Evolutionary conservation across 176 grass and related monocot genomes (phyloP).

Genomic region (Lolium rigidum): DNA sequence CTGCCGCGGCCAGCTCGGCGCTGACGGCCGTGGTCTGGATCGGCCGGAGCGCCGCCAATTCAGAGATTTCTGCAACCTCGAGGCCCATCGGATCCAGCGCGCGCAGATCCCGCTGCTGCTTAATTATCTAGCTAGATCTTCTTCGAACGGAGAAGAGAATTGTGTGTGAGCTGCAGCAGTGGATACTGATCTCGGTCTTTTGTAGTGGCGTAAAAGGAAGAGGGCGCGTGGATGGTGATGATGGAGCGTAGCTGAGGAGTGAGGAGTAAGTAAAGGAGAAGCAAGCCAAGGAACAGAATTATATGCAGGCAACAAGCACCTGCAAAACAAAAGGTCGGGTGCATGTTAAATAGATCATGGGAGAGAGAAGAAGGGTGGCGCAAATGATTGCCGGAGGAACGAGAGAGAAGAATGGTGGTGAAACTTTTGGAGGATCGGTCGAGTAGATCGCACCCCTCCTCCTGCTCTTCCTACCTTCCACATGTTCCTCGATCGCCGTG

Average conservation of each 20-base stretch:
- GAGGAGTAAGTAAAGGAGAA: conserved; percentile 21
- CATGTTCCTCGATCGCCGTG: not conserved
- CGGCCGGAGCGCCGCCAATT: conserved; percentile 57
- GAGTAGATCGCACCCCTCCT: conserved; percentile 45
- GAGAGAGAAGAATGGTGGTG: not conserved
- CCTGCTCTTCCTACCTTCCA: not conserved
- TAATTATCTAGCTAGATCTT: not conserved
- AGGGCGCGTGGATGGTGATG: conserved; percentile 48
- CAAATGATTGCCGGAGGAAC: too few species aligned
- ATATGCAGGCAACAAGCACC: conserved; percentile 60
- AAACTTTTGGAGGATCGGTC: not conserved
- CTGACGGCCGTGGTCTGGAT: conserved; percentile 34
- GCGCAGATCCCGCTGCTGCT: not conserved
- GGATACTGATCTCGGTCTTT: conserved; percentile 19
- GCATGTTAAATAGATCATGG: conserved; percentile 58
- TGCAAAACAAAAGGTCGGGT: conserved; percentile 46
- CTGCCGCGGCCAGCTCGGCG: conserved; percentile 16
- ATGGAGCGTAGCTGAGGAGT: conserved; percentile 26
- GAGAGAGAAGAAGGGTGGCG: conserved; percentile 31
- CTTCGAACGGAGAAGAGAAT: not conserved
- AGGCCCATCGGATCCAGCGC: conserved; percentile 38
- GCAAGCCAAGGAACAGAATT: conserved; percentile 53
- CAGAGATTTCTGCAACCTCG: conserved; percentile 48
- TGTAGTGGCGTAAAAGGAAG: conserved; percentile 29
- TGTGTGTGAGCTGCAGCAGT: not conserved